Base-by-base conservation (phyloP, 2,329 filamentous ascomycete genomes). In the Fusarium phyllophilum region DNA sequence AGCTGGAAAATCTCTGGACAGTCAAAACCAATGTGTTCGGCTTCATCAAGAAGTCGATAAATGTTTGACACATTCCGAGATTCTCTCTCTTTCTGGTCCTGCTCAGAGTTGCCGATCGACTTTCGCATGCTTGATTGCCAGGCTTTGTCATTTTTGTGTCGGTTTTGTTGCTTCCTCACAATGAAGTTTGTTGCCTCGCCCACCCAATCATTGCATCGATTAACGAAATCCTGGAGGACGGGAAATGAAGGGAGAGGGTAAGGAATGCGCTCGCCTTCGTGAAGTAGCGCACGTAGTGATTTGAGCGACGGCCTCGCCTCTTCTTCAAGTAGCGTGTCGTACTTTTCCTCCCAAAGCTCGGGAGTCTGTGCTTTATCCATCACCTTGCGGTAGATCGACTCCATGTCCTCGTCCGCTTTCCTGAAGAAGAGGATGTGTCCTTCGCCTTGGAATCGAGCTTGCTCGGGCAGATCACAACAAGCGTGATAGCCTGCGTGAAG, bases 101-200 rank as follows among this genome's bases (percentile, higher is more conserved):
- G 79, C 31, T 79, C 81, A 5, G 83, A 73, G 73, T 77, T 85
- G 24, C 86, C 85, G 62, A 93, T 90, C 58, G 91, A 92, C 82
- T 93, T 96, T 57, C 91, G 88, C 77, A 89, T 89, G 62, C 91
- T 89, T 78, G 90, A 92, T 74, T 94, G 93, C 90, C 93, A 96
- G 49, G 89, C 90, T 80, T 94, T 96, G 79, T 98, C 96, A 82
- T 93, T 97, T 84, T 98, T 98, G 70, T 96, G 94, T 72, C 96
- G 93, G 80, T 97, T 97, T 83, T 98, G 96, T 85, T 98, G 96
- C 85, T 99, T 99, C 77, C 96, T 93, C 67, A 96, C 95, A 79
- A 95, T 97, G 85, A 97, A 99, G 80, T 93, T 95, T 79, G 94
- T 96, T 74, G 96, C 96, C 84, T 98, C 96, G 79, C 98, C 96